These are phyloP conservation scores for Blastomyces percursus DNA, from an alignment of 2,329 filamentous ascomycete genomes.

Conservation along the genomic window DNA sequence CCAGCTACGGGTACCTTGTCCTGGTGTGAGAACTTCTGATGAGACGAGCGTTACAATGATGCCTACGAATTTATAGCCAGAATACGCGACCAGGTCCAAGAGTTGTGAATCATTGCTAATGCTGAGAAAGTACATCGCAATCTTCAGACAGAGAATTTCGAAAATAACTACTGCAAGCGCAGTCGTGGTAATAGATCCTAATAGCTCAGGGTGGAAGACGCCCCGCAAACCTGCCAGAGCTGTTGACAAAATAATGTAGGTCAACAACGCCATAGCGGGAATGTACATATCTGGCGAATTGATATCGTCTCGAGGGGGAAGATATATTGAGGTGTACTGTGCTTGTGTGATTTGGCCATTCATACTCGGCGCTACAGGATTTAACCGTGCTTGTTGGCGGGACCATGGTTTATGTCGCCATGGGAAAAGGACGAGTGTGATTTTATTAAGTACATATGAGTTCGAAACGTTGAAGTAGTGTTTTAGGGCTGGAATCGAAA, in stretches of 20 bases:
- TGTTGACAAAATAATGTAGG: slow-evolving; percentile 89
- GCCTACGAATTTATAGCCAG: slow-evolving; percentile 96
- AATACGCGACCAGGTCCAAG: slow-evolving; percentile 88
- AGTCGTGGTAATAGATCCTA: slow-evolving; percentile 78
- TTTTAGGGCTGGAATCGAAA: slow-evolving; percentile 87
- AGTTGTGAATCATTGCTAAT: slow-evolving; percentile 93
- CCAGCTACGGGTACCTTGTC: slow-evolving; percentile 76
- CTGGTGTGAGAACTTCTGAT: slow-evolving; percentile 64
- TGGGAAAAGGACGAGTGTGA: slow-evolving; percentile 87
- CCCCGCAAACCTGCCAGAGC: slow-evolving; percentile 81
- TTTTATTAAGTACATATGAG: slow-evolving; percentile 87
- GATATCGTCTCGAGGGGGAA: slow-evolving; percentile 86
- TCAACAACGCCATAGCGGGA: slow-evolving; percentile 93
- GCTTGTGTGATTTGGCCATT: slow-evolving; percentile 54
- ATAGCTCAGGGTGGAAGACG: slow-evolving; percentile 84
- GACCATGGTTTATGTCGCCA: slow-evolving; percentile 98
- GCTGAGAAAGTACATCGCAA: slow-evolving; percentile 84
- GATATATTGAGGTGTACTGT: slow-evolving; percentile 50
- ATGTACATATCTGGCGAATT: slow-evolving; percentile 99
- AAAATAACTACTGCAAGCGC: slow-evolving; percentile 72
- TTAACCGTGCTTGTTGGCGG: slow-evolving; percentile 59
- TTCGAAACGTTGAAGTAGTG: slow-evolving; percentile 99
- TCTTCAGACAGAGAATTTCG: slow-evolving; percentile 81
- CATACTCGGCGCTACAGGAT: slow-evolving; percentile 29
- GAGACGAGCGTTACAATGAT: slow-evolving; percentile 80